A percentile compares a stretch with the other conserved stretches of the same genome.
Evolutionary conservation across 2,329 filamentous ascomycete species (phyloP).

Genomic region (Pseudogymnoascus destructans): DNA sequence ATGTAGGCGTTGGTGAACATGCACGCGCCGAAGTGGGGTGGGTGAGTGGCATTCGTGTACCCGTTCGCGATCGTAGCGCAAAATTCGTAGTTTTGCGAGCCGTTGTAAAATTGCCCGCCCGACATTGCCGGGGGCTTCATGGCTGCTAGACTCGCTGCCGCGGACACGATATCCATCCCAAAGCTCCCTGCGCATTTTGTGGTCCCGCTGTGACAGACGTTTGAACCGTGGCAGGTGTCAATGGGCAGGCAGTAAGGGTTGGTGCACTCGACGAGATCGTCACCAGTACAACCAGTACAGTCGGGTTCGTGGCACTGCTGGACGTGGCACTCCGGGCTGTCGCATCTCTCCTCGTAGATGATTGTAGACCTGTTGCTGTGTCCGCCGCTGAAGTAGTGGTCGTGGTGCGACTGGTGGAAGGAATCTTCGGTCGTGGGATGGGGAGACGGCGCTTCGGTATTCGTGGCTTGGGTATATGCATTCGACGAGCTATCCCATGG

Average conservation of each 20-base stretch:
- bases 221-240: not conserved
- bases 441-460: not conserved
- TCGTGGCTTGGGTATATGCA: not conserved
- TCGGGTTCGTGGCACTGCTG: constrained; percentile 2
- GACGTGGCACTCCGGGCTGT: constrained; percentile 7
- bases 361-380: not conserved
- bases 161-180: not conserved
- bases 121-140: not conserved
- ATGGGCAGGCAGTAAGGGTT: not conserved
- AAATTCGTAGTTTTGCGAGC: not conserved
- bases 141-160: not conserved
- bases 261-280: constrained; percentile 2
- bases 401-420: not conserved
- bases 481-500: constrained; percentile 4
- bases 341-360: constrained; percentile 5
- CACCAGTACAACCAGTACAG: too few relatives aligned
- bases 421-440: not conserved
- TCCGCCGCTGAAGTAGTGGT: not conserved
- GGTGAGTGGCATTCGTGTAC: not conserved
- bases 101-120: not conserved
- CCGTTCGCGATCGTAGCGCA: not conserved
- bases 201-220: not conserved
- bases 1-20: constrained; percentile 5
- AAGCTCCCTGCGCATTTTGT: not conserved
- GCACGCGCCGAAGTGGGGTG: not conserved